A percentile compares a stretch with the other conserved stretches of the same genome.
Conservation (phyloP, 2,329 filamentous ascomycete species). For the Stachybotrys echinatus region DNA sequence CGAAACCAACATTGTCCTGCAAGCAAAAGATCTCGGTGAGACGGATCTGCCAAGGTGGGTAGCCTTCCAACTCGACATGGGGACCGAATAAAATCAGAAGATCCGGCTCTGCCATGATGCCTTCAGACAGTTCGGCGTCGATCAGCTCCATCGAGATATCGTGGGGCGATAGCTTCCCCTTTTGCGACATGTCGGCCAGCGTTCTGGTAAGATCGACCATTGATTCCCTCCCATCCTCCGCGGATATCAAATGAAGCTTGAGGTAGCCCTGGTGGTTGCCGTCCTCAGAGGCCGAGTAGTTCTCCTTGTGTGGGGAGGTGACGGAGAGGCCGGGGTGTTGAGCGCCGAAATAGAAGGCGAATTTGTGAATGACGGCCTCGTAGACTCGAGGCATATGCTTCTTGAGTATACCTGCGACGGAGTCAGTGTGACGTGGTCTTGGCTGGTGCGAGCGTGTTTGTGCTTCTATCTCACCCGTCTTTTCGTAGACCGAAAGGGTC, state of each 20-base stretch:
- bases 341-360: constrained; percentile 82
- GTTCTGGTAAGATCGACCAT: constrained; percentile 95
- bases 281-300: constrained; percentile 20
- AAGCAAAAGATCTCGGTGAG: constrained; percentile 89
- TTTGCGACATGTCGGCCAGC: constrained; percentile 89
- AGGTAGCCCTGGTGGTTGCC: constrained; percentile 35
- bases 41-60: constrained; percentile 93
- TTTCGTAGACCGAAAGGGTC: constrained; percentile 85
- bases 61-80: constrained; percentile 77
- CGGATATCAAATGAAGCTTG: constrained; percentile 72
- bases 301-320: constrained; percentile 37
- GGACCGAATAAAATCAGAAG: constrained; percentile 83
- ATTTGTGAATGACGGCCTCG: constrained; percentile 69
- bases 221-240: constrained; percentile 85
- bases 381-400: constrained; percentile 83
- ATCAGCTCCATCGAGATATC: constrained; percentile 85
- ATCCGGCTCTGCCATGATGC: constrained; percentile 84
- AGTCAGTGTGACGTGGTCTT: constrained; percentile 9
- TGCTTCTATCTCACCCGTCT: constrained; percentile 59
- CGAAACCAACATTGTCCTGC: constrained; percentile 73
- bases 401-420: constrained; percentile 72
- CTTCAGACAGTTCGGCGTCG: constrained; percentile 77
- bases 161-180: constrained; percentile 70
- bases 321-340: constrained; percentile 64
- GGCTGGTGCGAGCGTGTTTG: constrained; percentile 3